A percentile compares a stretch with the other conserved stretches of the same genome.
phyloP scores from a whole-genome alignment of 169 alveolate species.

The Plasmodium relictum region DNA sequence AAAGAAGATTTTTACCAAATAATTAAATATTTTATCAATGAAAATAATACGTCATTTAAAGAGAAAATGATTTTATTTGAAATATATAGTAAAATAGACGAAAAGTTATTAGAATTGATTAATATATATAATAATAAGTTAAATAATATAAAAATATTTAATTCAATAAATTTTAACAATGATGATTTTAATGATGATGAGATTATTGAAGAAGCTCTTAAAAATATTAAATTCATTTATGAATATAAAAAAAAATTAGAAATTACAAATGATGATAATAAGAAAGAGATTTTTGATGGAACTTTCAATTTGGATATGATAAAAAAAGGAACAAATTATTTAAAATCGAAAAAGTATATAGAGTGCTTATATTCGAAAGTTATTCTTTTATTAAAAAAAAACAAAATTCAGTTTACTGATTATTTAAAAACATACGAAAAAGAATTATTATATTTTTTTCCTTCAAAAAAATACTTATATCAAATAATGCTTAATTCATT shows the following conservation, averaged over 20 bases:
- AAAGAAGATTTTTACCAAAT: slow-evolving; percentile 19
- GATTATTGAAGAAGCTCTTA: slow-evolving; percentile 22
- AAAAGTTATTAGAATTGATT: slow-evolving; percentile 14
- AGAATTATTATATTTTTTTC: slow-evolving; percentile 54
- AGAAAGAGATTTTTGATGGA: not conserved
- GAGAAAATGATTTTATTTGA: slow-evolving; percentile 43
- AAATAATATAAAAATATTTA: not conserved
- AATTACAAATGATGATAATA: not conserved
- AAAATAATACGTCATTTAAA: slow-evolving; percentile 41
- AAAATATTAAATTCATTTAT: slow-evolving; percentile 25
- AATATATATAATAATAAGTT: slow-evolving; percentile 19
- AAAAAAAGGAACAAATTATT: slow-evolving; percentile 30
- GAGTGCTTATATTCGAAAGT: slow-evolving; percentile 25
- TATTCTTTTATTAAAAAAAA: slow-evolving; percentile 19
- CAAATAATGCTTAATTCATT: slow-evolving; percentile 18
- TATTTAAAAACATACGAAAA: slow-evolving; percentile 26
- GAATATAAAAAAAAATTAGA: not conserved
- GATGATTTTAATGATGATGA: not conserved
- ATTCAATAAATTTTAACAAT: not conserved
- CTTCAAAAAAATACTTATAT: slow-evolving; percentile 47
- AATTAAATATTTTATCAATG: slow-evolving; percentile 34
- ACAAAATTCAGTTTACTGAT: slow-evolving; percentile 10
- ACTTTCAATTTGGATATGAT: slow-evolving; percentile 17
- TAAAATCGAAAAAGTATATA: slow-evolving; percentile 32
- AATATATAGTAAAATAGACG: slow-evolving; percentile 44